Evolutionary conservation across 441 rosid species (phyloP).

Genomic region (Gossypium aridum): DNA sequence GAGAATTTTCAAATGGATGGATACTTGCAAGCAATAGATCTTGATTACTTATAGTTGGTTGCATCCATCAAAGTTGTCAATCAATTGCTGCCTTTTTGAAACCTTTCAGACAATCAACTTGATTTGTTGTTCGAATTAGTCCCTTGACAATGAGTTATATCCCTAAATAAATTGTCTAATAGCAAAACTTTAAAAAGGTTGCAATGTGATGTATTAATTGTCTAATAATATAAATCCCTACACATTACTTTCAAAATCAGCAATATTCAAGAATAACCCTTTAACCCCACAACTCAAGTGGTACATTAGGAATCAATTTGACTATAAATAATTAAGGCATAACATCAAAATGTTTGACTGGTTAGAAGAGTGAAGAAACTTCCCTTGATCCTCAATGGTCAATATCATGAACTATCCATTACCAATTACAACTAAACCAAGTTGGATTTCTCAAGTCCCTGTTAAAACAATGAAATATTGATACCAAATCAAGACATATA

Average conservation of each 20-base stretch:
- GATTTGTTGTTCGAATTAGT: not conserved
- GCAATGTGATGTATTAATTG: too few relatives aligned
- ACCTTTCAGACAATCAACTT: not conserved
- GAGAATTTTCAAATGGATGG: not conserved
- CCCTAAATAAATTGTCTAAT: not conserved
- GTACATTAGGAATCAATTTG: not conserved
- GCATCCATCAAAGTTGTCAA: not conserved
- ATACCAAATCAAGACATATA: not conserved
- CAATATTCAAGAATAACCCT: not conserved
- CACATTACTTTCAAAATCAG: not conserved
- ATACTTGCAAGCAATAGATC: not conserved
- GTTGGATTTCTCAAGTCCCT: not conserved
- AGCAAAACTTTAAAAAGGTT: too few relatives aligned
- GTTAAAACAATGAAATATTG: not conserved
- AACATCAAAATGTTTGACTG: too few relatives aligned
- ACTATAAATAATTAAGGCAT: too few relatives aligned
- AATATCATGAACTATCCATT: too few relatives aligned
- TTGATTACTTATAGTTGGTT: too few relatives aligned
- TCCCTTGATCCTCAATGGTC: too few relatives aligned
- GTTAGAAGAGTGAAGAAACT: too few relatives aligned
- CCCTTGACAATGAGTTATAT: not conserved
- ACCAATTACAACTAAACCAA: too few relatives aligned
- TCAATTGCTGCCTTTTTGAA: not conserved
- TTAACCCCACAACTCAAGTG: not conserved
- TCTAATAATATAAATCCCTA: not conserved